Percentiles rank a stretch among this genome's conserved stretches.
Conservation (phyloP, 2,329 filamentous ascomycete species). For the Ceratocystis destructans region DNA sequence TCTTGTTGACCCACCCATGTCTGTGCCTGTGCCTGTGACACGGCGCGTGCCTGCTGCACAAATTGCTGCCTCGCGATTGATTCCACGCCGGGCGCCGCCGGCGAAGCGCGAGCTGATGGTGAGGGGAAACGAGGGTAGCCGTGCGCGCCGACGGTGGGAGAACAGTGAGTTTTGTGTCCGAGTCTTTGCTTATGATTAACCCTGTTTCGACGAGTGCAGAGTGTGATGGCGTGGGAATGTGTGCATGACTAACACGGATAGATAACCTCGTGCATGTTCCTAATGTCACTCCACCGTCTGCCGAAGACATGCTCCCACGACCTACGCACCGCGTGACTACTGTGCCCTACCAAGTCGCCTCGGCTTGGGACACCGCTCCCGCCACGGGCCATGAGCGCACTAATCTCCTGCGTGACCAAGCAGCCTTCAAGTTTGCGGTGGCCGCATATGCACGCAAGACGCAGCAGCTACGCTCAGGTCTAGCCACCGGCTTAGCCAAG, state of each 20-base stretch:
- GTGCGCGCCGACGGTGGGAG: slow-evolving; percentile 82
- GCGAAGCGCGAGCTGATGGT: slow-evolving; percentile 57
- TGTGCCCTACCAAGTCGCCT: slow-evolving; percentile 80
- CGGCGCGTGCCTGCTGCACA: slow-evolving; percentile 1
- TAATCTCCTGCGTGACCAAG: slow-evolving; percentile 30
- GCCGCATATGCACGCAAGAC: slow-evolving; percentile 33
- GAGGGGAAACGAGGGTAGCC: slow-evolving; percentile 81
- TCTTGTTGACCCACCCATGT: slow-evolving; percentile 43
- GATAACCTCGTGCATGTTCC: slow-evolving; percentile 80
- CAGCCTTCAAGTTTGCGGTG: slow-evolving; percentile 35
- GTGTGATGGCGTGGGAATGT: neutral
- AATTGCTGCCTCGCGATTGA: slow-evolving; percentile 16
- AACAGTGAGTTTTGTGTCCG: slow-evolving; percentile 52
- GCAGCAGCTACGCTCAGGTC: slow-evolving; percentile 32
- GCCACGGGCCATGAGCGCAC: slow-evolving; percentile 20
- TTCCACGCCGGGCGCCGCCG: slow-evolving; percentile 34
- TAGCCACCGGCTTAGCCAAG: slow-evolving; percentile 32
- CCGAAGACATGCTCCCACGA: slow-evolving; percentile 68
- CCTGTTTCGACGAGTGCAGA: neutral
- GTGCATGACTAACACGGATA: slow-evolving; percentile 27
- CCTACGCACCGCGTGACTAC: slow-evolving; percentile 66
- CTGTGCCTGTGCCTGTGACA: neutral
- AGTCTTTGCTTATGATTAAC: neutral
- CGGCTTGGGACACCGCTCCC: slow-evolving; percentile 56
- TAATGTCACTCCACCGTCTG: slow-evolving; percentile 66